Conservation (phyloP, 2,329 filamentous ascomycete species). For the Aspergillus ibericus region DNA sequence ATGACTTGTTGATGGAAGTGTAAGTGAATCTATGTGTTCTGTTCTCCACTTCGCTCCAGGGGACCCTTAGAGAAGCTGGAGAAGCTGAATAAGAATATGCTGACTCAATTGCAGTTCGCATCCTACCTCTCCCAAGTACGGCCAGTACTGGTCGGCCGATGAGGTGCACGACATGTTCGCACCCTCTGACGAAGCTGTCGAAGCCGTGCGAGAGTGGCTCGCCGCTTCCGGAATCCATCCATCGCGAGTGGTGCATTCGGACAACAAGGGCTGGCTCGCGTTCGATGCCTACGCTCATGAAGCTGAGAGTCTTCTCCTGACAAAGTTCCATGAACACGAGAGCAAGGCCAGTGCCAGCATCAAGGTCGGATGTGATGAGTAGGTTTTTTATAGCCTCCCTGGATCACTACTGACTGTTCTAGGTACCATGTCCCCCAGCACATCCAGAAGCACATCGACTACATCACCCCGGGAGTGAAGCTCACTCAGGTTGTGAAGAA, state of each 20-base stretch:
- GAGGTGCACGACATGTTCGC: slow-evolving; percentile 47
- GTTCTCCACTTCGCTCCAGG: no score
- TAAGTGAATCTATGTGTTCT: slow-evolving; percentile 14
- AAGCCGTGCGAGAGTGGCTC: slow-evolving; percentile 57
- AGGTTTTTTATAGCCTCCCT: slow-evolving; percentile 21
- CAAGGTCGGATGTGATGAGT: slow-evolving; percentile 40
- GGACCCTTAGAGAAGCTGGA: slow-evolving; percentile 8
- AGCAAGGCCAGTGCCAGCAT: slow-evolving; percentile 35
- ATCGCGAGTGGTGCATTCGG: slow-evolving; percentile 51
- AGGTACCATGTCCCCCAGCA: slow-evolving; percentile 53
- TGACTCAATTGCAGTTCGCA: slow-evolving; percentile 32
- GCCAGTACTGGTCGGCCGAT: slow-evolving; percentile 45
- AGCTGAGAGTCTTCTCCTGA: slow-evolving; percentile 54
- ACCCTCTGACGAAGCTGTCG: slow-evolving; percentile 47
- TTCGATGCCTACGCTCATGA: slow-evolving; percentile 58
- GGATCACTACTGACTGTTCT: not conserved
- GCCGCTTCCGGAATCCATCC: slow-evolving; percentile 51
- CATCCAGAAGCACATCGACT: slow-evolving; percentile 54
- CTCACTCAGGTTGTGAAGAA: slow-evolving; percentile 39
- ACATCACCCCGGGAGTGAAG: slow-evolving; percentile 57
- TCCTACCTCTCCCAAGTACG: slow-evolving; percentile 44
- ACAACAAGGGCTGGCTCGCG: slow-evolving; percentile 54
- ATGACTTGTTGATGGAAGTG: slow-evolving; percentile 46
- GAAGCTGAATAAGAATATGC: not conserved
- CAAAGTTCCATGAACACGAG: slow-evolving; percentile 55